Evolutionary conservation across 2,329 filamentous ascomycete genomes (phyloP).

Genomic region (Aphanoascus verrucosus): DNA sequence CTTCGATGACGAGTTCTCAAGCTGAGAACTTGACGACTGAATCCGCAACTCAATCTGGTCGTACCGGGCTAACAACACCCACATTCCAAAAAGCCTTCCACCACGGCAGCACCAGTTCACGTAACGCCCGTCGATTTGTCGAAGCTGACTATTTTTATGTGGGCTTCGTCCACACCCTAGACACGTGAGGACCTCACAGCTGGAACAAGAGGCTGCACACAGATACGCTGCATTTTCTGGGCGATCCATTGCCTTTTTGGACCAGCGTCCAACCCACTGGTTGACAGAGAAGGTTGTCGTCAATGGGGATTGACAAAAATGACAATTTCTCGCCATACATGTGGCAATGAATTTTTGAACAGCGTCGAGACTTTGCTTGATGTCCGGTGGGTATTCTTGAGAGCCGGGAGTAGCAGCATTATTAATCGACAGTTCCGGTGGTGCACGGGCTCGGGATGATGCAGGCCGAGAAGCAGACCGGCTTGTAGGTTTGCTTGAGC

Average conservation of each 20-base stretch:
- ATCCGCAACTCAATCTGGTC: constrained; percentile 22
- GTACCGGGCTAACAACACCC: constrained; percentile 30
- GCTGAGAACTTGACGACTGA: constrained; percentile 8
- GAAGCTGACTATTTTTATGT: constrained; percentile 1
- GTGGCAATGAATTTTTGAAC: constrained; percentile 11
- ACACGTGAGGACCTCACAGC: constrained; percentile 12
- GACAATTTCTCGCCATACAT: constrained; percentile 11
- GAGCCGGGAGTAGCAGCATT: constrained; percentile 40
- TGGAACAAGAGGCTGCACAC: constrained; percentile 11
- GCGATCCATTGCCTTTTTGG: neutral
- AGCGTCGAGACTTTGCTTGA: constrained; percentile 11
- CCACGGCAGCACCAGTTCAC: constrained; percentile 28
- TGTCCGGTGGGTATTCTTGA: constrained; percentile 8
- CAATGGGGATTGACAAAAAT: constrained; percentile 9
- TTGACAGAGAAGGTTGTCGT: constrained; percentile 9
- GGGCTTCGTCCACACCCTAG: constrained; percentile 13
- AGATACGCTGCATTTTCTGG: constrained; percentile 6
- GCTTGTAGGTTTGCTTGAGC: no score
- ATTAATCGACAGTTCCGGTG: neutral
- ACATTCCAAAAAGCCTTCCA: constrained; percentile 27
- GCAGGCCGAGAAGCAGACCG: neutral
- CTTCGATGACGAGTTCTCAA: constrained; percentile 6
- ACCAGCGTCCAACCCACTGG: constrained; percentile 12
- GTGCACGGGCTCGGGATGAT: neutral
- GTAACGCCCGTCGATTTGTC: constrained; percentile 8